Base-by-base conservation (phyloP, 225 moss, liverwort and hornwort species). In the Takakia lepidozioides region DNA sequence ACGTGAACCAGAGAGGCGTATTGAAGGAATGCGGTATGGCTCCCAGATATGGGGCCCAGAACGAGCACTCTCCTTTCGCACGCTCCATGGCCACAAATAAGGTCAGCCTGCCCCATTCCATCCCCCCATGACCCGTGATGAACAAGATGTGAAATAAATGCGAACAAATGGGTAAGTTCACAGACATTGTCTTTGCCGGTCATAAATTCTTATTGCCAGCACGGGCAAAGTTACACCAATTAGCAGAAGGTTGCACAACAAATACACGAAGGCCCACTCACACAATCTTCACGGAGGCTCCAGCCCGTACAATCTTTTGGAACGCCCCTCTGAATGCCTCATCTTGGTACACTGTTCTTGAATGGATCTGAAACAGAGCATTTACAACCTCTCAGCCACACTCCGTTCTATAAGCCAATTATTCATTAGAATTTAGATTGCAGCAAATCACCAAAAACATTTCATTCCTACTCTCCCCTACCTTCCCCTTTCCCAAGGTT, bases 1-100 rank as follows among this genome's bases (percentile, higher is more conserved):
- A 60, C 60, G 50, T 51, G 51, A 52, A 52, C 60, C 60, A 60
- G 28, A 60, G 51, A 24, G 51, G 60, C 4, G 60, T 51, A 27
- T 43, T 43, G 43, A 60, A 60, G 10, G 43, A 40, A 24, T 39
- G 7, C 21, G 60, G 60, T 13, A 60, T 30, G 21, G 51, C 50
- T 23, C 26, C 29, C 50, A 60, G 51, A 52, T 51, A 60, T 22
- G 60, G 38, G 37, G 38, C 38, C 60, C 60, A 60, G 15, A 60
- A 52, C 7, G 60, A 60, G 10, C 15, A 16, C 19, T 60, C 60
- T 42, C 60, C 60, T 18, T 60, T 60, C 3, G 51, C 51, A 20
- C 28, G 41, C 60, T 60, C 60, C 42, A 60, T 30, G 17, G 51
- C 50, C 19, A 52, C 29, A 51, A 60, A 60, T 19, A 60, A 43